phyloP scores from a whole-genome alignment of 495 filamentous ascomycete genomes.

The Trypethelium eluteriae region DNA sequence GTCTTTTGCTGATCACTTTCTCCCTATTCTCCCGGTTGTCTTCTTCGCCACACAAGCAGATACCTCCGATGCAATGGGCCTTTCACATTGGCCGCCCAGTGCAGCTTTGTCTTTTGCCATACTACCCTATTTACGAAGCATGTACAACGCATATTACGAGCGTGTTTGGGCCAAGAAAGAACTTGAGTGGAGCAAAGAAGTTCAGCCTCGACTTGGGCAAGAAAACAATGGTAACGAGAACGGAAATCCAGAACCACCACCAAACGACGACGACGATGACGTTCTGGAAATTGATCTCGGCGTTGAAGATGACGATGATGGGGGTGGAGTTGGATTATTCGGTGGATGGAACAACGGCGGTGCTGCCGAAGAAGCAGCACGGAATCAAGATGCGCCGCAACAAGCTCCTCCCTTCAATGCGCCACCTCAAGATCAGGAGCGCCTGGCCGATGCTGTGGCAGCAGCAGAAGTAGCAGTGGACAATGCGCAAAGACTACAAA shows the following conservation, averaged over 20 bases:
- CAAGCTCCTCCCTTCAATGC: slow-evolving; percentile 17
- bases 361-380: slow-evolving; percentile 19
- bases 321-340: neutral
- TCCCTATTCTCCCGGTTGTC: slow-evolving; percentile 55
- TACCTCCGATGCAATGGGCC: slow-evolving; percentile 35
- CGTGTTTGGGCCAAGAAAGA: slow-evolving; percentile 55
- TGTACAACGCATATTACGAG: slow-evolving; percentile 62
- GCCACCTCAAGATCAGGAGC: neutral
- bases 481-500: neutral
- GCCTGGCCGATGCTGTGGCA: neutral
- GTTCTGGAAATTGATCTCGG: neutral
- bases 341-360: slow-evolving; percentile 8
- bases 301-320: slow-evolving; percentile 5
- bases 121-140: slow-evolving; percentile 58
- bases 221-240: slow-evolving; percentile 14
- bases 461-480: neutral
- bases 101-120: slow-evolving; percentile 60
- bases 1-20: slow-evolving; percentile 48
- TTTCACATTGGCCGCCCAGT: slow-evolving; percentile 64
- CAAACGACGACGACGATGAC: neutral
- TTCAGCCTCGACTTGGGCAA: slow-evolving; percentile 54
- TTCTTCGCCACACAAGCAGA: slow-evolving; percentile 47
- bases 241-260: slow-evolving; percentile 4
- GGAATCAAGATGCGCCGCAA: slow-evolving; percentile 16
- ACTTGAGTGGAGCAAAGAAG: slow-evolving; percentile 56